Percentiles rank a stretch among this genome's conserved stretches.
Conservation (phyloP, 2,329 filamentous ascomycete species). For the Sporothrix inflata region DNA sequence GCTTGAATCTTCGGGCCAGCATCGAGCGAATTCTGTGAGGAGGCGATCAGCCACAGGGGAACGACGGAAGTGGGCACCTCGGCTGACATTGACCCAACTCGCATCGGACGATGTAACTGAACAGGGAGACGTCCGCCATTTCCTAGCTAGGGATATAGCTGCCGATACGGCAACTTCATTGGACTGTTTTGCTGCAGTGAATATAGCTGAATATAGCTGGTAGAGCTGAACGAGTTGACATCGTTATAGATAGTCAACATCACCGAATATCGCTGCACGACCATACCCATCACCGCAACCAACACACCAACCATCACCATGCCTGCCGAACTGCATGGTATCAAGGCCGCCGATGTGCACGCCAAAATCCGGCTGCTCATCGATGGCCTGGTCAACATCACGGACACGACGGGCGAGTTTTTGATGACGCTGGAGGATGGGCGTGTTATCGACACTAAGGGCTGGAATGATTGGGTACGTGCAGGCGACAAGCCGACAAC, state of each 20-base stretch:
- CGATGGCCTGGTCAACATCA: conserved; percentile 75
- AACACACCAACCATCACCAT: conserved; percentile 37
- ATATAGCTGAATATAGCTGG: no score
- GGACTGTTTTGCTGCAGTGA: neutral
- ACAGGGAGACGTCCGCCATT: conserved; percentile 11
- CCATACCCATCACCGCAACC: neutral
- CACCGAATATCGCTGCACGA: neutral
- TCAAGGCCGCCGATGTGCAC: conserved; percentile 54
- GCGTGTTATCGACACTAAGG: conserved; percentile 79
- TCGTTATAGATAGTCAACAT: no score
- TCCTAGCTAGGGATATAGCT: conserved; percentile 6
- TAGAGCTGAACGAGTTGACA: neutral
- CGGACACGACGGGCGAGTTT: conserved; percentile 74
- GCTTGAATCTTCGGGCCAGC: neutral
- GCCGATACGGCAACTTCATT: conserved; percentile 1
- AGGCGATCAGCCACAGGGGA: neutral
- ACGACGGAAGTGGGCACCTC: neutral
- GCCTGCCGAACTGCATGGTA: conserved; percentile 49
- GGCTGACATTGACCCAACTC: conserved; percentile 16
- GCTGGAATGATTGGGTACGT: conserved; percentile 82
- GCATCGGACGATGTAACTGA: conserved; percentile 11
- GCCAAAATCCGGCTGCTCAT: conserved; percentile 67
- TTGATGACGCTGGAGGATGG: conserved; percentile 72
- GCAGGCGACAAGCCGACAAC: no score
- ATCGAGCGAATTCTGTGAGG: neutral